Conservation (phyloP, 2,329 filamentous ascomycete genomes). For the Cordyceps militaris region DNA sequence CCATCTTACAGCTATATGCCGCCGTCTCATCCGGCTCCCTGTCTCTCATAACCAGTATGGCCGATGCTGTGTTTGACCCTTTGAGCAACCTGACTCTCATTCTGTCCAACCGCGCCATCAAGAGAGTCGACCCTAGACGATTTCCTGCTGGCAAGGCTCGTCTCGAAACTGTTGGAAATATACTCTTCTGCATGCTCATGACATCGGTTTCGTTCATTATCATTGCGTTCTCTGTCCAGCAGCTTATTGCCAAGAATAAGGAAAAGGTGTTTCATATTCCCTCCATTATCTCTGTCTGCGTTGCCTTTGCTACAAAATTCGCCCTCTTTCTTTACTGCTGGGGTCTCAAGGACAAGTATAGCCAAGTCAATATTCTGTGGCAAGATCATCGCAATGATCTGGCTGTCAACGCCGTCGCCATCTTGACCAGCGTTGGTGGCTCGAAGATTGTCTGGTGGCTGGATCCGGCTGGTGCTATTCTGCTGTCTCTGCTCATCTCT, state of each 20-base stretch:
- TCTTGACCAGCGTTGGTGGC: slow-evolving; percentile 85
- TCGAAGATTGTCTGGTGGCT: slow-evolving; percentile 90
- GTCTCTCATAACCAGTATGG: slow-evolving; percentile 95
- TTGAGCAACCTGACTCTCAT: slow-evolving; percentile 83
- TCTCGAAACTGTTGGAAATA: slow-evolving; percentile 92
- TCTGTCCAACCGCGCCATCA: slow-evolving; percentile 79
- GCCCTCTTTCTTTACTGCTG: slow-evolving; percentile 85
- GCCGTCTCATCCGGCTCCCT: slow-evolving; percentile 83
- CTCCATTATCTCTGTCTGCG: slow-evolving; percentile 74
- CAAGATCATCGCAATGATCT: slow-evolving; percentile 96
- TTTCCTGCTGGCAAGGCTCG: slow-evolving; percentile 91
- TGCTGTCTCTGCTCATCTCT: slow-evolving; percentile 72
- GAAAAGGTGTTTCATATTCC: slow-evolving; percentile 68
- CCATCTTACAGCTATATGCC: slow-evolving; percentile 79
- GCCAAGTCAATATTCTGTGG: slow-evolving; percentile 87
- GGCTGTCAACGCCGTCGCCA: slow-evolving; percentile 91
- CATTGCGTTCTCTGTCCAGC: slow-evolving; percentile 75
- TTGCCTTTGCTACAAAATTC: slow-evolving; percentile 82
- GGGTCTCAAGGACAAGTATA: slow-evolving; percentile 83
- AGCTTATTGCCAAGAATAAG: slow-evolving; percentile 51
- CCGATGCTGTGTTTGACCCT: slow-evolving; percentile 90
- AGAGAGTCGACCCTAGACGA: slow-evolving; percentile 73
- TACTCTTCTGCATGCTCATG: slow-evolving; percentile 96
- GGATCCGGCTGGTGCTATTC: slow-evolving; percentile 83
- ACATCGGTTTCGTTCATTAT: slow-evolving; percentile 84